Percentiles rank a stretch among this genome's conserved stretches.
Evolutionary conservation across 73 alveolate genomes (phyloP).

Genomic region (Symbiodinium pilosum): DNA sequence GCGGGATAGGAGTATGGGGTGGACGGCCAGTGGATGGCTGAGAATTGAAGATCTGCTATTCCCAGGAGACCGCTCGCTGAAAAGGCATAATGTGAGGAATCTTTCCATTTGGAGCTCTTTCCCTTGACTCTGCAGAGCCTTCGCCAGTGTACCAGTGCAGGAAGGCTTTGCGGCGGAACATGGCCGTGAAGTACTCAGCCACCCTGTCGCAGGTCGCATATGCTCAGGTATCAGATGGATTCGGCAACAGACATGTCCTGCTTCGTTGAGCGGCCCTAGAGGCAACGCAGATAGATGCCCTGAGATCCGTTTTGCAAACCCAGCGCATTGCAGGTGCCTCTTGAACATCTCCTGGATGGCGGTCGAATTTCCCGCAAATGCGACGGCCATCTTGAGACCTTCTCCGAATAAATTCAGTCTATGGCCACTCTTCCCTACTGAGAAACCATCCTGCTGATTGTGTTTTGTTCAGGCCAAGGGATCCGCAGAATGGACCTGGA

Average conservation of each 20-base stretch:
- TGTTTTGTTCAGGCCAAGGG: too few species aligned
- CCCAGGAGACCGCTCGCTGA: not conserved
- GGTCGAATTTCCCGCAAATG: constrained; percentile 97
- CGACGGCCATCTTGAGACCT: constrained; percentile 98
- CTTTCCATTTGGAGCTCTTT: not conserved
- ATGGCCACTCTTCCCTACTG: too few species aligned
- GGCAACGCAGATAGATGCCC: not conserved
- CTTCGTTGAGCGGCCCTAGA: not conserved
- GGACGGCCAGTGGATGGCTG: not conserved
- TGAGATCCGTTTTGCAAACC: not conserved
- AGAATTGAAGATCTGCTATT: not conserved
- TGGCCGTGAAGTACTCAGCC: constrained; percentile 98
- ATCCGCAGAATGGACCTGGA: too few species aligned
- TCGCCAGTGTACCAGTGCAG: constrained; percentile 96
- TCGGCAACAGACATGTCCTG: not conserved
- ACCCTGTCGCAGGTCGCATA: constrained; percentile 96
- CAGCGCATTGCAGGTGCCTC: not conserved
- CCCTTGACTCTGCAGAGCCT: constrained; percentile 61
- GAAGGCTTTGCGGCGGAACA: constrained; percentile 98
- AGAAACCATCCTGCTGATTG: too few species aligned
- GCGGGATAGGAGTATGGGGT: not conserved
- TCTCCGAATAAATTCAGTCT: constrained; percentile 98
- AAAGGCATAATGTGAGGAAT: not conserved
- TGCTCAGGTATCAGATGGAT: not conserved
- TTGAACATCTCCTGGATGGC: constrained; percentile 97